phyloP scores from a whole-genome alignment of 148 eudicot genomes.

The Camellia japonica region DNA sequence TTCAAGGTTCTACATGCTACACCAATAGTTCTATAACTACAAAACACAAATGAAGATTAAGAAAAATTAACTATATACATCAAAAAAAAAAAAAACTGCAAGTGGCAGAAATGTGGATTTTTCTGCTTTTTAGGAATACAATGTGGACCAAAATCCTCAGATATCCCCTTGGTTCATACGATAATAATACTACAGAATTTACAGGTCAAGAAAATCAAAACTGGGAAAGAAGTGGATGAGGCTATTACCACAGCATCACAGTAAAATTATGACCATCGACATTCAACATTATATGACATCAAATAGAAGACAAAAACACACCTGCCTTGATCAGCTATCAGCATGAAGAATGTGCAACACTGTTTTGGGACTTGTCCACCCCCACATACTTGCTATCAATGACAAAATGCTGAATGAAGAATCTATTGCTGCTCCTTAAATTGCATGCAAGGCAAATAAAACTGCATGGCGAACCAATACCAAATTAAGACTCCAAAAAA shows the following conservation, averaged over 20 bases:
- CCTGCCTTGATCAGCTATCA: not conserved
- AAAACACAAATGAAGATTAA: not conserved
- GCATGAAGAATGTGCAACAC: not conserved
- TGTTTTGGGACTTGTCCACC: not conserved
- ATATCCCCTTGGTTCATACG: not conserved
- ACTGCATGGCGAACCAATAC: constrained; percentile 35
- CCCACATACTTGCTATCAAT: not conserved
- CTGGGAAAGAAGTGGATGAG: not conserved
- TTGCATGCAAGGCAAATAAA: constrained; percentile 29
- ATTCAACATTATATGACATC: not conserved
- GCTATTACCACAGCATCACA: not conserved
- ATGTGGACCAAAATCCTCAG: not conserved
- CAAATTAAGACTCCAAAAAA: not conserved
- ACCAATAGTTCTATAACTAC: not conserved
- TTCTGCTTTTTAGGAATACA: not conserved
- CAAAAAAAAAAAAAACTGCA: not conserved
- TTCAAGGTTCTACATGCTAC: too few species aligned
- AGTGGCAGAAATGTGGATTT: not conserved
- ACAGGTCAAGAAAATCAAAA: constrained; percentile 7
- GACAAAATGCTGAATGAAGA: not conserved
- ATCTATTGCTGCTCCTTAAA: constrained; percentile 18
- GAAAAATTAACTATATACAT: not conserved
- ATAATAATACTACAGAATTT: not conserved
- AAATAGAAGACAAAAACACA: not conserved
- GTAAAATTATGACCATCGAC: not conserved